Evolutionary conservation across 2,329 filamentous ascomycete genomes (phyloP).

Genomic region (Lecanosticta acicola): DNA sequence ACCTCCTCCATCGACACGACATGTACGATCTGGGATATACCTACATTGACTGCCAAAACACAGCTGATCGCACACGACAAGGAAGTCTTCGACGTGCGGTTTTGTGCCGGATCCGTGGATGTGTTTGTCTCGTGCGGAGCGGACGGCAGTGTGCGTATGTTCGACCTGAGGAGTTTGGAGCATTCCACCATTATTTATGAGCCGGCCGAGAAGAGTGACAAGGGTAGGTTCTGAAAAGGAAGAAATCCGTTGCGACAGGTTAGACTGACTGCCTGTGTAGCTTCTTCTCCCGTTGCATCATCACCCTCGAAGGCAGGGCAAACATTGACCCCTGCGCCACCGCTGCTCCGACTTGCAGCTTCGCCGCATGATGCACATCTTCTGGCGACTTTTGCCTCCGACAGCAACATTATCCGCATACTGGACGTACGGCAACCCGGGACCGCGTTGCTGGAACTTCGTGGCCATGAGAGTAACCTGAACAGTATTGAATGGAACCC

Average conservation of each 20-base stretch:
- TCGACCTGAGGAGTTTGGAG: constrained; percentile 90
- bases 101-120: constrained; percentile 97
- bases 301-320: constrained; percentile 66
- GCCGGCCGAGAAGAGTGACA: constrained; percentile 74
- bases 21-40: constrained; percentile 99
- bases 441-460: constrained; percentile 87
- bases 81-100: constrained; percentile 96
- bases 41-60: constrained; percentile 93
- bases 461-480: constrained; percentile 76
- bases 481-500: constrained; percentile 98
- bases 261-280: constrained; percentile 9
- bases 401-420: constrained; percentile 87
- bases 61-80: constrained; percentile 98
- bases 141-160: constrained; percentile 97
- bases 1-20: constrained; percentile 98
- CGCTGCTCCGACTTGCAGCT: constrained; percentile 73
- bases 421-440: constrained; percentile 94
- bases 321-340: constrained; percentile 59
- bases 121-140: constrained; percentile 97
- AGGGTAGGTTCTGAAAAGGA: constrained; percentile 31
- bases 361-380: constrained; percentile 94
- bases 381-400: constrained; percentile 92
- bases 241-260: not conserved
- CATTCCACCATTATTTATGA: constrained; percentile 99
- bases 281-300: constrained; percentile 50